phyloP scores from a whole-genome alignment of 1,284 basidiomycete genomes.

The Microstroma glucosiphilum region DNA sequence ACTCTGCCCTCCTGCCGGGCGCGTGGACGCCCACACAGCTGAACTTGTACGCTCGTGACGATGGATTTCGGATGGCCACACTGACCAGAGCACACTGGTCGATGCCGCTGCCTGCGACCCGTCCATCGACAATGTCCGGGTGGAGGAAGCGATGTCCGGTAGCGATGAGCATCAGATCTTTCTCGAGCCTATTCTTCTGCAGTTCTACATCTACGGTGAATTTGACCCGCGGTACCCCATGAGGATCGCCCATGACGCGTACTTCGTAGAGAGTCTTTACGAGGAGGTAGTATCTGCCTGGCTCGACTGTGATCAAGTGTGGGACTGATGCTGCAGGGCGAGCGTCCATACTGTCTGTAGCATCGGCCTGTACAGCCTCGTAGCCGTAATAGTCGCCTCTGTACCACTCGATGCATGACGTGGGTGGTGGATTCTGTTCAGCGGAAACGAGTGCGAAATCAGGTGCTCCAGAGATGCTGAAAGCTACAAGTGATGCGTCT shows the following conservation, averaged over 20 bases:
- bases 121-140: conserved; percentile 25
- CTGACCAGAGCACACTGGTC: conserved; percentile 16
- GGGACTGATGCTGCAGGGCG: conserved; percentile 16
- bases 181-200: neutral
- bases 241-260: conserved; percentile 29
- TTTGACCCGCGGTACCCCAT: conserved; percentile 10
- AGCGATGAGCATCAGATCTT: conserved; percentile 11
- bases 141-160: conserved; percentile 21
- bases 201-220: conserved; percentile 23
- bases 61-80: conserved; percentile 20
- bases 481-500: conserved; percentile 12
- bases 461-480: conserved; percentile 21
- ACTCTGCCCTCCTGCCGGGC: no score
- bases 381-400: conserved; percentile 34
- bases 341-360: neutral
- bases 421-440: neutral
- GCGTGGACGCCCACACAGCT: no score
- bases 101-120: conserved; percentile 14
- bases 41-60: no score
- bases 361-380: conserved; percentile 13
- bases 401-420: conserved; percentile 20
- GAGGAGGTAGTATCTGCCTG: conserved; percentile 23
- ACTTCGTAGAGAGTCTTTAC: conserved; percentile 26
- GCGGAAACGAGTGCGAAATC: conserved; percentile 24
- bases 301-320: conserved; percentile 17